Conservation (phyloP, 352 stramenopile species). For the Phytopythium mirpurense region DNA sequence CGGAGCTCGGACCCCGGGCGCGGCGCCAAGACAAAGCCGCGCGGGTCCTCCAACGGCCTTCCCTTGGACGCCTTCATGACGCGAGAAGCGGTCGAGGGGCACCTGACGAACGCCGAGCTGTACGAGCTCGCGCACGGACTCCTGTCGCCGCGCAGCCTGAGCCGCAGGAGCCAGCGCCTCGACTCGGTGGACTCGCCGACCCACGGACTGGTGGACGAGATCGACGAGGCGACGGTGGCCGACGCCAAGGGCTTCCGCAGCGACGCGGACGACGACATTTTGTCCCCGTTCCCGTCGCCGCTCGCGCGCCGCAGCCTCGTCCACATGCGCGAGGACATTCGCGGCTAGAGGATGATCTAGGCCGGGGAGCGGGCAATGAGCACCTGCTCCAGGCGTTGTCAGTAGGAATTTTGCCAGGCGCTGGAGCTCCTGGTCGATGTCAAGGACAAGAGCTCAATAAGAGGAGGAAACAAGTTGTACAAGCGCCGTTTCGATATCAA, state of each 20-base stretch:
- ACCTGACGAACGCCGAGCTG: slow-evolving; percentile 64
- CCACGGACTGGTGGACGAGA: slow-evolving; percentile 36
- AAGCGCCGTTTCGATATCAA: neutral
- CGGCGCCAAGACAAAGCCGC: neutral
- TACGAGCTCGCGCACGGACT: slow-evolving; percentile 79
- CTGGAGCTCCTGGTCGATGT: no score
- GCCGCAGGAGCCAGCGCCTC: slow-evolving; percentile 48
- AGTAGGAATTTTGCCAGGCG: neutral
- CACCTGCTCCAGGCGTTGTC: no score
- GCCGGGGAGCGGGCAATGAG: neutral
- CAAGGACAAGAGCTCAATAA: no score
- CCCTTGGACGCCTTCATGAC: slow-evolving; percentile 4
- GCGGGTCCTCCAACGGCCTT: neutral
- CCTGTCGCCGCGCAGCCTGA: slow-evolving; percentile 63
- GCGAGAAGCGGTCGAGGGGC: slow-evolving; percentile 10
- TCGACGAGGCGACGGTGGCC: slow-evolving; percentile 14
- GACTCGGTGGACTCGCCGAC: slow-evolving; percentile 81
- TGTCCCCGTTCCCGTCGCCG: slow-evolving; percentile 22
- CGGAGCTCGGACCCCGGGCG: neutral
- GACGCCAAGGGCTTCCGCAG: slow-evolving; percentile 18
- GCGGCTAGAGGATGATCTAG: slow-evolving; percentile 16
- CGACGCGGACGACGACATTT: slow-evolving; percentile 24
- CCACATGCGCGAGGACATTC: slow-evolving; percentile 37
- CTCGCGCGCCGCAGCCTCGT: slow-evolving; percentile 30
- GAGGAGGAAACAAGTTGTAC: no score